Evolutionary conservation across 2,329 filamentous ascomycete species (phyloP).

Genomic region (Monosporascus cannonballus): DNA sequence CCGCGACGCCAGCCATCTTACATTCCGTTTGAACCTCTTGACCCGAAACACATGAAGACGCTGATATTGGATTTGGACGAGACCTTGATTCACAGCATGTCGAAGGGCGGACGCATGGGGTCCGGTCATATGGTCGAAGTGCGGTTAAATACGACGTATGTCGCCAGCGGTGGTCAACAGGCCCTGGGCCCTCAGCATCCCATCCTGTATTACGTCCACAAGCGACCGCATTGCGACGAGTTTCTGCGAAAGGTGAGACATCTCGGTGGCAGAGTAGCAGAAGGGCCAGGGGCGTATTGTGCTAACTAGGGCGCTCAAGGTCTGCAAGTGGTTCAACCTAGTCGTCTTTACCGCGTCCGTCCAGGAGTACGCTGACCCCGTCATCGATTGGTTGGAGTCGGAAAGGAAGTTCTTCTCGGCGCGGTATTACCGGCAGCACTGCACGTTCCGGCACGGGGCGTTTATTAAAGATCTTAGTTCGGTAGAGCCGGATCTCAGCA

Average conservation of each 20-base stretch:
- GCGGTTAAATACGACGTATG: conserved; percentile 67
- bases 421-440: conserved; percentile 94
- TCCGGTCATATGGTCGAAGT: conserved; percentile 99
- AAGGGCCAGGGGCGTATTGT: neutral
- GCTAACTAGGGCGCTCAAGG: conserved; percentile 37
- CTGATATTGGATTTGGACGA: conserved; percentile 94
- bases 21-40: conserved; percentile 52
- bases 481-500: conserved; percentile 93
- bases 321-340: conserved; percentile 97
- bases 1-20: conserved; percentile 88
- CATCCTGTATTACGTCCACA: conserved; percentile 98
- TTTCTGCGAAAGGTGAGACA: conserved; percentile 72
- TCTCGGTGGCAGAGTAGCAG: neutral
- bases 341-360: conserved; percentile 96
- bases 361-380: conserved; percentile 96
- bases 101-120: conserved; percentile 91
- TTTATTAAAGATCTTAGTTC: conserved; percentile 98
- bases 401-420: conserved; percentile 95
- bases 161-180: conserved; percentile 60
- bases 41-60: conserved; percentile 72
- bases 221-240: conserved; percentile 93
- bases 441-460: conserved; percentile 88
- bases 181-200: conserved; percentile 81
- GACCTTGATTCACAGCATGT: conserved; percentile 96
- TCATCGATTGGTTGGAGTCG: conserved; percentile 97